These are phyloP conservation scores for Aspergillus neoniger DNA, from an alignment of 2,329 filamentous ascomycete species.

Conservation along the genomic window DNA sequence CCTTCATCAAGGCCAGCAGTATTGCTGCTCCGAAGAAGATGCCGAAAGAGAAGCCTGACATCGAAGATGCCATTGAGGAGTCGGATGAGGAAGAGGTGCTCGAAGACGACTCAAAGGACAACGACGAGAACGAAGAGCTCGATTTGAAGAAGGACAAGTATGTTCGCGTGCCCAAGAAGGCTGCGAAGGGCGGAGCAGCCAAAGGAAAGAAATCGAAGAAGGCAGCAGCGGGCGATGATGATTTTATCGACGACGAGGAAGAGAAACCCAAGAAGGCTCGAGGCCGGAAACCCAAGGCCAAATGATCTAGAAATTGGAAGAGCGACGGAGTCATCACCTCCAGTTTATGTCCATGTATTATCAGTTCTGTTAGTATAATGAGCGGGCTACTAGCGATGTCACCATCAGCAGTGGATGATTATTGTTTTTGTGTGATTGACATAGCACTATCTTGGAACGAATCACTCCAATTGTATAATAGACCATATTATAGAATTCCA, in stretches of 20 bases:
- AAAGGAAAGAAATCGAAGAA: constrained; percentile 58
- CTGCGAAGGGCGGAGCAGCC: constrained; percentile 43
- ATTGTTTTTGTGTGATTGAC: background rate
- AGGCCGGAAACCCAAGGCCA: constrained; percentile 35
- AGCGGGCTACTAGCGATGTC: background rate
- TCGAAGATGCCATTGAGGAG: constrained; percentile 95
- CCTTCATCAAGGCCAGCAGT: constrained; percentile 91
- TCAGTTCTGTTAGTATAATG: background rate
- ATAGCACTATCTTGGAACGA: too few relatives aligned
- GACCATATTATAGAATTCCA: too few relatives aligned
- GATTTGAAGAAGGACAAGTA: constrained; percentile 95
- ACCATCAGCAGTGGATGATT: background rate
- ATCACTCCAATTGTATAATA: too few relatives aligned
- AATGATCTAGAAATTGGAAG: constrained; percentile 7
- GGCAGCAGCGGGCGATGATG: constrained; percentile 29
- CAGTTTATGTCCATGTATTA: constrained; percentile 10
- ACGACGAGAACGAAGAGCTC: constrained; percentile 72
- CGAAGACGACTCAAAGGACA: constrained; percentile 56
- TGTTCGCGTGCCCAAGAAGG: constrained; percentile 84
- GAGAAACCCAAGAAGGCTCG: constrained; percentile 57
- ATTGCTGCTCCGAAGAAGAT: constrained; percentile 71
- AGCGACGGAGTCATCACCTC: background rate
- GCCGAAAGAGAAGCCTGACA: constrained; percentile 77
- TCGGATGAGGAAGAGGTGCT: constrained; percentile 72
- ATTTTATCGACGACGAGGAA: constrained; percentile 41